These are phyloP conservation scores for Phoma sp. DNA, from an alignment of 2,329 filamentous ascomycete genomes.

Conservation along the genomic window DNA sequence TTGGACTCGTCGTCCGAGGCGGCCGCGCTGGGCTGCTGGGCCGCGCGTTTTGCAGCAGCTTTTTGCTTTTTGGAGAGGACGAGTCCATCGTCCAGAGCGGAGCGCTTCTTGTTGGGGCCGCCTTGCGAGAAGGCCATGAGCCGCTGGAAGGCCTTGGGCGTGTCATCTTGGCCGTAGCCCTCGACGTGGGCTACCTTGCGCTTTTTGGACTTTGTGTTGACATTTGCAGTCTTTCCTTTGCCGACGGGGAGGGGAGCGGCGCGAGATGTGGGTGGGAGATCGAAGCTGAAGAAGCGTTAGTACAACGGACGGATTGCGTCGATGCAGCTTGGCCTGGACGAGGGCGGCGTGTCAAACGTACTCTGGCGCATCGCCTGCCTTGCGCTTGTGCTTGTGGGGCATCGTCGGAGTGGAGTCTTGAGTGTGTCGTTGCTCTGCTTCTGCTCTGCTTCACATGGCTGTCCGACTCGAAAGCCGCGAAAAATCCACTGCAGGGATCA, in stretches of 20 bases:
- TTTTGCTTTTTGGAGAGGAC: conserved; percentile 59
- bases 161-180: conserved; percentile 73
- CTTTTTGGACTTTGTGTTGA: conserved; percentile 43
- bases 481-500: conserved; percentile 12
- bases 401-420: conserved; percentile 54
- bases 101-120: conserved; percentile 54
- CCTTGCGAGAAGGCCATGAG: conserved; percentile 77
- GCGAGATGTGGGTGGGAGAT: conserved; percentile 66
- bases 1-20: conserved; percentile 7
- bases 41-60: conserved; percentile 18
- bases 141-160: conserved; percentile 83
- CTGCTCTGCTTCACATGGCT: neutral
- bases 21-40: conserved; percentile 1
- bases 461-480: neutral
- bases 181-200: conserved; percentile 51
- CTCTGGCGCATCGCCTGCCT: conserved; percentile 52
- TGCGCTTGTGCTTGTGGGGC: conserved; percentile 87
- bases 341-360: conserved; percentile 26
- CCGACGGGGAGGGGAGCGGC: conserved; percentile 65
- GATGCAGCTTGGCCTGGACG: neutral
- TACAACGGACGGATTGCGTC: conserved; percentile 37
- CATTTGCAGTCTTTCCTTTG: conserved; percentile 49
- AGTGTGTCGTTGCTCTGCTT: neutral
- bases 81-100: conserved; percentile 74
- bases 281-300: conserved; percentile 54